Base-by-base conservation (phyloP, 345 rosid genomes). In the Camelina hispida region DNA sequence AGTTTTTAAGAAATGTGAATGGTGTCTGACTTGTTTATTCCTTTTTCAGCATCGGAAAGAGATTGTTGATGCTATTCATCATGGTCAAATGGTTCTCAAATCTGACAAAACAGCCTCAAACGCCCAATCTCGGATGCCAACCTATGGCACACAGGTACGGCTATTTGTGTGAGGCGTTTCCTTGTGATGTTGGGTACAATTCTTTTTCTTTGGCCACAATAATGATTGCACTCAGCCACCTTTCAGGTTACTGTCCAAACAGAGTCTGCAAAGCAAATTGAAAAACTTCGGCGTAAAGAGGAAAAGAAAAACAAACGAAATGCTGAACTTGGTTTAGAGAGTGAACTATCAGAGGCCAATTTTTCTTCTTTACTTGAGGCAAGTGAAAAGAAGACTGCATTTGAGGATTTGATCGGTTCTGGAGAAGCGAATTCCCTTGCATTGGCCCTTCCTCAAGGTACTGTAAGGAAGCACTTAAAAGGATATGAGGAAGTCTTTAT, bases 241-340 rank as follows among this genome's bases (percentile, higher is more conserved):
- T 53, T 68, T 81, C 77, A 94, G 98, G 98, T 94, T 71, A 94
- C 90, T 47, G 97, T 94, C 32, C 98, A 91, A 81, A 94, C 85
- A 68, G 97, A 91, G 82, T 87, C 97, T 46, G 93, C 80, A 69
- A 84, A 75, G 78, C 96, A 94, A 83, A 94, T 91, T 74, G 97
- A 94, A 79, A 94, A 94, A 76, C 92, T 94, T 62, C 88, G 98
- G 47, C 97, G 96, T 52, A 94, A 91, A 85, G 98, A 94, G 84
- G 97, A 90, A 88, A 91, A 87, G 84, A 85, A 87, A 69, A 73
- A 86, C 71, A 88, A 88, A 76, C 93, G 93, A 6, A 91, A 85
- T 83, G 72, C 85, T 42, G 98, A 94, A 70, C 74, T 82, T 74
- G 88, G 86, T 61, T 81, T 81, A 70, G 98, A 88, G 77, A 84